These are phyloP conservation scores for Yarrowia divulgata DNA, from an alignment of 805 yeast genomes.

Conservation along the genomic window DNA sequence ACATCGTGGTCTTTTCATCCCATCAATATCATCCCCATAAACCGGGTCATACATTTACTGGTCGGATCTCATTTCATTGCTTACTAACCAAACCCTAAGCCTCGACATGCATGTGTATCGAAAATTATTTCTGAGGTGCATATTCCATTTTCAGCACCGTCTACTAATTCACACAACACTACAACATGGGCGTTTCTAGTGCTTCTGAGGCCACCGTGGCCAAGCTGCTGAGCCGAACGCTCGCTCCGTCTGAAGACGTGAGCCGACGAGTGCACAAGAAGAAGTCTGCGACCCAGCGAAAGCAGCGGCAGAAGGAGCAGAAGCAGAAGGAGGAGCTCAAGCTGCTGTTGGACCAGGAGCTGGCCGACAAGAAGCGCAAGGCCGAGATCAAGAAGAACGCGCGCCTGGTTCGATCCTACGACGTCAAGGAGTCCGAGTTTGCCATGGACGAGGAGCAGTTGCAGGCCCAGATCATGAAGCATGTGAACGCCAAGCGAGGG, in stretches of 20 bases:
- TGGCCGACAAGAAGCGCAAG: constrained; percentile 23
- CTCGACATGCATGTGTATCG: constrained; percentile 12
- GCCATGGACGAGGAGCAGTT: constrained; percentile 33
- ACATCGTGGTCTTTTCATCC: too few relatives aligned
- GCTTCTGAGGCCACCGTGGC: constrained; percentile 37
- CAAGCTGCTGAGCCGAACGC: constrained; percentile 30
- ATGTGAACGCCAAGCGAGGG: constrained; percentile 14
- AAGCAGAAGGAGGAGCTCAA: constrained; percentile 27
- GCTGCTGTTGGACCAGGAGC: constrained; percentile 23
- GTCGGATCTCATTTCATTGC: too few relatives aligned
- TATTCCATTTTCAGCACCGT: background rate
- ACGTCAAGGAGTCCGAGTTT: constrained; percentile 32
- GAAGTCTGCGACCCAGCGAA: constrained; percentile 35
- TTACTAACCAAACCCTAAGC: constrained; percentile 15
- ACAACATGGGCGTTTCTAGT: constrained; percentile 25
- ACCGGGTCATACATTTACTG: too few relatives aligned
- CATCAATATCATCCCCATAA: too few relatives aligned
- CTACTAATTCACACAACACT: background rate
- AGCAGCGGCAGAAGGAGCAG: constrained; percentile 24
- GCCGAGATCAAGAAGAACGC: constrained; percentile 32
- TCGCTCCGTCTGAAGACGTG: constrained; percentile 28
- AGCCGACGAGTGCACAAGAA: constrained; percentile 34
- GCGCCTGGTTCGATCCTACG: constrained; percentile 7
- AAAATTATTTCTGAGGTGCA: constrained; percentile 32
- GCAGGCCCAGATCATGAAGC: constrained; percentile 22